These are phyloP conservation scores for Plasmodium cynomolgi DNA, from an alignment of 169 alveolate species.

Conservation along the genomic window DNA sequence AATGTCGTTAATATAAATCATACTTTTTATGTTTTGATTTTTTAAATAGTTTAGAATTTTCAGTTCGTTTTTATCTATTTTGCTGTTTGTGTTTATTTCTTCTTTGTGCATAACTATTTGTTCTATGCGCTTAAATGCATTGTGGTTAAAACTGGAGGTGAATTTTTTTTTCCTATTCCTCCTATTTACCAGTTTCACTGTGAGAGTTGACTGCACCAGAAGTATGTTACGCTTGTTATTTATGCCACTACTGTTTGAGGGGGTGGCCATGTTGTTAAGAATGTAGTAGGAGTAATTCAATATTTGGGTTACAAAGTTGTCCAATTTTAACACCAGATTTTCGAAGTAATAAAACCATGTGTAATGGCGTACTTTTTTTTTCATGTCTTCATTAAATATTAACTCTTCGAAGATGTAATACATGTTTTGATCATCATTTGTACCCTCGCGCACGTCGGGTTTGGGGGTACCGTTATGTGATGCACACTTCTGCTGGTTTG, in stretches of 20 bases:
- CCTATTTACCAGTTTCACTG: neutral
- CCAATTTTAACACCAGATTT: slow-evolving; percentile 49
- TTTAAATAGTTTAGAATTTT: slow-evolving; percentile 43
- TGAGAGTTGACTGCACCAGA: neutral
- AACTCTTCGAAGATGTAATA: slow-evolving; percentile 54
- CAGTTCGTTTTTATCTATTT: slow-evolving; percentile 16
- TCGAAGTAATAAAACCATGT: slow-evolving; percentile 72
- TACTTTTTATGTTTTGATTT: slow-evolving; percentile 62
- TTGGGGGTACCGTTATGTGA: neutral
- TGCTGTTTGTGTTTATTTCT: neutral
- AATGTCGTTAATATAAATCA: slow-evolving; percentile 60
- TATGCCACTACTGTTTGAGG: neutral
- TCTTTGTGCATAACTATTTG: slow-evolving; percentile 26
- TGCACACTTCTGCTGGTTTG: neutral
- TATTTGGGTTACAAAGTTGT: slow-evolving; percentile 7
- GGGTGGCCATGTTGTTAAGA: slow-evolving; percentile 7
- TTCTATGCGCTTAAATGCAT: slow-evolving; percentile 40
- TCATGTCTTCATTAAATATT: slow-evolving; percentile 32
- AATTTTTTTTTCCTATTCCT: neutral
- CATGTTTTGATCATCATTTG: slow-evolving; percentile 16
- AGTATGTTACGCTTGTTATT: slow-evolving; percentile 38
- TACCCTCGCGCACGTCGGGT: neutral
- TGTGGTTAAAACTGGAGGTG: slow-evolving; percentile 23
- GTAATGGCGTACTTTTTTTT: slow-evolving; percentile 10
- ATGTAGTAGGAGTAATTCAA: slow-evolving; percentile 63